phyloP scores from a whole-genome alignment of 2,329 filamentous ascomycete species.

The Hypocreales sp. region DNA sequence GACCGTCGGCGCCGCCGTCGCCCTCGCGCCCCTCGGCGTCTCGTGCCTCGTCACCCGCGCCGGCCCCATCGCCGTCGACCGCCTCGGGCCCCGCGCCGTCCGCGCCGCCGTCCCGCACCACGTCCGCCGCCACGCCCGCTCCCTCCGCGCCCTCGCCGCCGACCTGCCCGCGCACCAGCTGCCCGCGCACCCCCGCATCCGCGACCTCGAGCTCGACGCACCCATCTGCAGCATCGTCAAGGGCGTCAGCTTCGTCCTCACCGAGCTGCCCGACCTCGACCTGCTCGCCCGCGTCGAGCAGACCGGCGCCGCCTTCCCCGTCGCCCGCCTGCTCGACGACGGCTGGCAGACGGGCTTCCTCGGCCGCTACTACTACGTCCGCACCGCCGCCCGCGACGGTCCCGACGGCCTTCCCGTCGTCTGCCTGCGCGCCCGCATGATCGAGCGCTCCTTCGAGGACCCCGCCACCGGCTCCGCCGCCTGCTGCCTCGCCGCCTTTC shows the following conservation, averaged over 20 bases:
- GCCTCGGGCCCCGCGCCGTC: constrained; percentile 26
- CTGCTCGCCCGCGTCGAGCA: constrained; percentile 30
- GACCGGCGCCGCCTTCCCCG: constrained; percentile 16
- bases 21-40: constrained; percentile 24
- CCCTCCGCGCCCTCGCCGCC: constrained; percentile 19
- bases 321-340: constrained; percentile 27
- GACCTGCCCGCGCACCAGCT: constrained; percentile 10
- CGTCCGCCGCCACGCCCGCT: constrained; percentile 40
- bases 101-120: constrained; percentile 52
- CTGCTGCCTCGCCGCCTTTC: constrained; percentile 36
- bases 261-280: constrained; percentile 44
- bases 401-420: constrained; percentile 12
- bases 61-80: constrained; percentile 34
- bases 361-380: constrained; percentile 44
- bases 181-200: constrained; percentile 12
- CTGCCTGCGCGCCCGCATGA: constrained; percentile 43
- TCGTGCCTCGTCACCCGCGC: constrained; percentile 36
- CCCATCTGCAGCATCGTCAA: constrained; percentile 49
- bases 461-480: constrained; percentile 49
- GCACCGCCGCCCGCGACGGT: constrained; percentile 14
- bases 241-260: constrained; percentile 59
- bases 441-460: constrained; percentile 36
- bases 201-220: constrained; percentile 21
- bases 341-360: constrained; percentile 40
- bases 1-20: constrained; percentile 39